Evolutionary conservation across 148 eudicot genomes (phyloP).

Genomic region (Spergularia marina): DNA sequence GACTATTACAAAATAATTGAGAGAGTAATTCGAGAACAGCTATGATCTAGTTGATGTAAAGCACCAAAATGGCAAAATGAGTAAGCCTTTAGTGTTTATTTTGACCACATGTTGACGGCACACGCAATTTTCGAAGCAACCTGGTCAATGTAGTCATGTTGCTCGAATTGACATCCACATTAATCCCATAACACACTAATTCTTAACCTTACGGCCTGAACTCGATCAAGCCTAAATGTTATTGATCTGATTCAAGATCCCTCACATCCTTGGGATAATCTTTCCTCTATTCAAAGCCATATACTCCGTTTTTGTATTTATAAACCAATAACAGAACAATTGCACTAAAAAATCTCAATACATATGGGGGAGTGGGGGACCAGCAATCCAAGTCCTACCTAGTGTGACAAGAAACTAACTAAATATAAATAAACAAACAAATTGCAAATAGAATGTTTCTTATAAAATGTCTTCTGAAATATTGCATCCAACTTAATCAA

Average conservation of each 20-base stretch:
- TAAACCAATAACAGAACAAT: neutral
- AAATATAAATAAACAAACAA: neutral
- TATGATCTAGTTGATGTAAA: no score
- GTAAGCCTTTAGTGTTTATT: no score
- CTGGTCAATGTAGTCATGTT: neutral
- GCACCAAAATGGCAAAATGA: no score
- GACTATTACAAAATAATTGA: no score
- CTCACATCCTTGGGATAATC: no score
- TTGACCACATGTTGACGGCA: no score
- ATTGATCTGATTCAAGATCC: neutral
- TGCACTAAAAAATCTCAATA: neutral
- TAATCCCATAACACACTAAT: neutral
- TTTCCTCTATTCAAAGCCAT: no score
- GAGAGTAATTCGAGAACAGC: no score
- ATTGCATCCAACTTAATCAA: neutral
- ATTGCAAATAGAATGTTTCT: conserved; percentile 1
- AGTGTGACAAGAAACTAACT: neutral
- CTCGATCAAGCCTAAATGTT: neutral
- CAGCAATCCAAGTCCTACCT: neutral
- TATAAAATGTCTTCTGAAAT: neutral
- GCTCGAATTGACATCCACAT: neutral
- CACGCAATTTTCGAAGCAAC: no score
- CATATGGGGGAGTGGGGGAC: neutral
- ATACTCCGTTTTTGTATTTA: neutral
- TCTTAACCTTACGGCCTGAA: neutral